Percentiles rank a stretch among this genome's conserved stretches.
phyloP scores from a whole-genome alignment of 805 yeast species.

The Saturnispora diversa region DNA sequence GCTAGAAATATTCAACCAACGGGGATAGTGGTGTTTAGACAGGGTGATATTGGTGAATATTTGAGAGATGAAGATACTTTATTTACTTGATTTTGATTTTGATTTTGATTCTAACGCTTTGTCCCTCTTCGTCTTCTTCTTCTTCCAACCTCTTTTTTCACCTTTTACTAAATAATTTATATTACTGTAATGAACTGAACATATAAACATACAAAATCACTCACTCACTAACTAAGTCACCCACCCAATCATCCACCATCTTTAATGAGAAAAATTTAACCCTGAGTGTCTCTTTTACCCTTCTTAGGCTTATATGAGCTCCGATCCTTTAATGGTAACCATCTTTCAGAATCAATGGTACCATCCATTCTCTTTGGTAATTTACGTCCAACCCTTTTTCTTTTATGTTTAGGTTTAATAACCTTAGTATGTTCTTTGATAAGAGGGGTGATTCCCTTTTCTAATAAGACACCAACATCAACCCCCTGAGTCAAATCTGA shows the following conservation, averaged over 20 bases:
- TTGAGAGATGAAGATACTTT: slow-evolving; percentile 96
- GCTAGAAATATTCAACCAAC: slow-evolving; percentile 86
- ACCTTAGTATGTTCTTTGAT: slow-evolving; percentile 15
- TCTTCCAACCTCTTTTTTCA: too few species aligned
- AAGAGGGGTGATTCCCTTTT: slow-evolving; percentile 24
- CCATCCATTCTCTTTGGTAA: slow-evolving; percentile 22
- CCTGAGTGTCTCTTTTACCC: slow-evolving; percentile 59
- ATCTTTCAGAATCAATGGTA: slow-evolving; percentile 64
- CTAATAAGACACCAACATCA: slow-evolving; percentile 27
- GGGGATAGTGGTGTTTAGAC: slow-evolving; percentile 91
- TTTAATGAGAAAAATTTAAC: slow-evolving; percentile 34
- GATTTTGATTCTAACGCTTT: too few species aligned
- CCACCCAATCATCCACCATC: too few species aligned
- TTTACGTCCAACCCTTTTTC: slow-evolving; percentile 23
- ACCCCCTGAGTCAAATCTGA: slow-evolving; percentile 25
- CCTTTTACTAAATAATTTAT: too few species aligned
- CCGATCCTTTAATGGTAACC: slow-evolving; percentile 87
- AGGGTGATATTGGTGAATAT: slow-evolving; percentile 95
- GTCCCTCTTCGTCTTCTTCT: too few species aligned
- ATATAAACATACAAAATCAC: too few species aligned
- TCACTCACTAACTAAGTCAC: too few species aligned
- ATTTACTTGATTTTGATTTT: slow-evolving; percentile 53
- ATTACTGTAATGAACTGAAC: too few species aligned
- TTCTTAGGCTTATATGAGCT: slow-evolving; percentile 74
- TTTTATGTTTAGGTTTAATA: neutral